phyloP scores from a whole-genome alignment of 2,329 filamentous ascomycete species.

The Ophiocordyceps camponoti-rufipedis region DNA sequence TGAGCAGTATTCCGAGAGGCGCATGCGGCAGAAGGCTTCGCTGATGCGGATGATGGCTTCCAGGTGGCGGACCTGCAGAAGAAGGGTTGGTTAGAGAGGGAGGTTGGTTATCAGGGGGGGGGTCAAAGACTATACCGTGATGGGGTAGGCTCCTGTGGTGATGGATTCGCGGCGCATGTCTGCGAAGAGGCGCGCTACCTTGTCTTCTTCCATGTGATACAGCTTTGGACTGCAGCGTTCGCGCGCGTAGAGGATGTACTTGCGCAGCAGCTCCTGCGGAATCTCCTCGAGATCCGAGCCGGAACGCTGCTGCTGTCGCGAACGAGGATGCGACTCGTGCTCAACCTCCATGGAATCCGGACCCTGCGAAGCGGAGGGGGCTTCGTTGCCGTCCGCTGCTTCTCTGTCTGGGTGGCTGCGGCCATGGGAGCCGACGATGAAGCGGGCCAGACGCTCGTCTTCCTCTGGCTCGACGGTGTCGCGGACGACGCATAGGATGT shows the following conservation, averaged over 20 bases:
- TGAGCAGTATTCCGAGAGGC: slow-evolving; percentile 88
- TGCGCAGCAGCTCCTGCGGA: slow-evolving; percentile 74
- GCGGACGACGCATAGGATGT: slow-evolving; percentile 88
- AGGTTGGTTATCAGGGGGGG: too few relatives aligned
- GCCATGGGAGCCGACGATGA: slow-evolving; percentile 88
- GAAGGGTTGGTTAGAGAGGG: not conserved
- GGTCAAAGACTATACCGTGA: slow-evolving; percentile 52
- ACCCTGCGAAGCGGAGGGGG: slow-evolving; percentile 25
- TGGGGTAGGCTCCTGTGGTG: slow-evolving; percentile 90
- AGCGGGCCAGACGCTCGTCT: slow-evolving; percentile 82
- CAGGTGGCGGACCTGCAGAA: slow-evolving; percentile 67
- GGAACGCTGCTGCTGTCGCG: slow-evolving; percentile 9
- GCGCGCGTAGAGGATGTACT: slow-evolving; percentile 91
- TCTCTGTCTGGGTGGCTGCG: slow-evolving; percentile 51
- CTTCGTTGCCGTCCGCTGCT: too few relatives aligned
- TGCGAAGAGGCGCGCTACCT: slow-evolving; percentile 80
- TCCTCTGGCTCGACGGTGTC: slow-evolving; percentile 86
- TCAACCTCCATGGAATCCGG: slow-evolving; percentile 45
- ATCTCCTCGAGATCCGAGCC: slow-evolving; percentile 43
- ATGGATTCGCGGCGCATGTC: slow-evolving; percentile 90
- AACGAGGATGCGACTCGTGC: slow-evolving; percentile 28
- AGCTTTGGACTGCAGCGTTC: slow-evolving; percentile 82
- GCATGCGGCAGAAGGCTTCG: slow-evolving; percentile 94
- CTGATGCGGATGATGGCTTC: slow-evolving; percentile 95
- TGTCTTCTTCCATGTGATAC: slow-evolving; percentile 96